Base-by-base conservation (phyloP, 768 basidiomycete genomes). In the Lactarius sanguifluus region DNA sequence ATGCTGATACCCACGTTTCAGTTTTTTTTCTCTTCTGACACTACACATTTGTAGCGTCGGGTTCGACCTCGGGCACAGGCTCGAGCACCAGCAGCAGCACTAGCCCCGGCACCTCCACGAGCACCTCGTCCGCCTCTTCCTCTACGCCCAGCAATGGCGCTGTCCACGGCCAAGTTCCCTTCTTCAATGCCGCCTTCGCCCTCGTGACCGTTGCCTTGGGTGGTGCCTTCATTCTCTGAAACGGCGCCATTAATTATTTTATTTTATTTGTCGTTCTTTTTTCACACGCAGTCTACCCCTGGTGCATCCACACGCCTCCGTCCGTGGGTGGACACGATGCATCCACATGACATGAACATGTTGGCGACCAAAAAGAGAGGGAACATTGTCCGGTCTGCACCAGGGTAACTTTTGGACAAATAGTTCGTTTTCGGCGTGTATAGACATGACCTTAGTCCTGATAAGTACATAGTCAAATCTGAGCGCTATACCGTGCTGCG, bases 191-290 rank as follows among this genome's bases (percentile, higher is more conserved):
- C 1, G 41, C 52, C 5, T 15, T 64, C 41, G 32, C 52, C 13
- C 40, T 67, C 25, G 58, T 15, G 28, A 52, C 57, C 10, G 63
- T 59, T 16, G 62, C 62, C 15, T 32, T 67, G 5, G 66, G 66
- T 20, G 66, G 62, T 2, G 63, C 62, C 1, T 40, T 64, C 32
- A 10, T 43, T 4, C 45, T 67, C 40, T 67, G 18, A 47, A 47
- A 25, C 25, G 9, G 34, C 34, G 34, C 34, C 13, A 12, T 15
- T 25, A 15, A 15, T 52, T 52, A 7, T 41, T 1, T 2, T 41
- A 41, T 52, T 52, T 25, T 50, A 23, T 45, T 28, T 6, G 28
- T 16, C 8, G 40, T 2, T 36, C 13, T 47, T 13, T 32, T 41
- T 23, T 43, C 30, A 15, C 23, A 10, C 5, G 45, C 32, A 16